Percentiles rank a stretch among this genome's conserved stretches.
phyloP scores from a whole-genome alignment of 768 basidiomycete genomes.

The Cystofilobasidium ferigula region DNA sequence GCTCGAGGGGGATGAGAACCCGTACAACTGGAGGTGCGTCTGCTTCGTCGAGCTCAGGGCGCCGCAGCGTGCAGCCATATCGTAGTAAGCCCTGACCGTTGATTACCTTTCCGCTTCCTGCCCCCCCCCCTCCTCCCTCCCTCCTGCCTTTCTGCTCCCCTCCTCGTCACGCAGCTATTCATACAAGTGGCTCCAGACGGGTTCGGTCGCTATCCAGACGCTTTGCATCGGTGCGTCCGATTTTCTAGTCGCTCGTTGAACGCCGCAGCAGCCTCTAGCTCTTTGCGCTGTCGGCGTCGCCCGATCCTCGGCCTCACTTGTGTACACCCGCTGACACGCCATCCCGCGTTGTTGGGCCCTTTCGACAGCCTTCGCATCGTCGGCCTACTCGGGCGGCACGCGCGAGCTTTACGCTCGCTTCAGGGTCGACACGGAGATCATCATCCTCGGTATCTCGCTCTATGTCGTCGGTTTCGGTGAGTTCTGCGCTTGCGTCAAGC shows the following conservation, averaged over 20 bases:
- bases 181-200: background rate
- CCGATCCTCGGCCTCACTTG: background rate
- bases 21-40: conserved; percentile 12
- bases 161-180: background rate
- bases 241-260: background rate
- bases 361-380: conserved; percentile 13
- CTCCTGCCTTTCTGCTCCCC: background rate
- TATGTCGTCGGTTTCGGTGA: conserved; percentile 22
- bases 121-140: background rate
- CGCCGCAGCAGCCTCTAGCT: background rate
- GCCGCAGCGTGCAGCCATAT: too few species aligned
- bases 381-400: conserved; percentile 22
- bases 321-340: too few species aligned
- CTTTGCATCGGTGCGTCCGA: conserved; percentile 6
- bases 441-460: conserved; percentile 21
- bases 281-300: background rate
- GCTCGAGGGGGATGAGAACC: conserved; percentile 28
- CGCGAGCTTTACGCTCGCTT: background rate
- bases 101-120: too few species aligned
- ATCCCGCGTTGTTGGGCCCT: background rate
- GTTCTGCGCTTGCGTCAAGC: too few species aligned
- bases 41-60: too few species aligned
- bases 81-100: too few species aligned
- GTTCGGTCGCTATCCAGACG: background rate
- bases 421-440: background rate